Conservation (phyloP, 495 filamentous ascomycete species). For the Aspergillus carlsbadensis region DNA sequence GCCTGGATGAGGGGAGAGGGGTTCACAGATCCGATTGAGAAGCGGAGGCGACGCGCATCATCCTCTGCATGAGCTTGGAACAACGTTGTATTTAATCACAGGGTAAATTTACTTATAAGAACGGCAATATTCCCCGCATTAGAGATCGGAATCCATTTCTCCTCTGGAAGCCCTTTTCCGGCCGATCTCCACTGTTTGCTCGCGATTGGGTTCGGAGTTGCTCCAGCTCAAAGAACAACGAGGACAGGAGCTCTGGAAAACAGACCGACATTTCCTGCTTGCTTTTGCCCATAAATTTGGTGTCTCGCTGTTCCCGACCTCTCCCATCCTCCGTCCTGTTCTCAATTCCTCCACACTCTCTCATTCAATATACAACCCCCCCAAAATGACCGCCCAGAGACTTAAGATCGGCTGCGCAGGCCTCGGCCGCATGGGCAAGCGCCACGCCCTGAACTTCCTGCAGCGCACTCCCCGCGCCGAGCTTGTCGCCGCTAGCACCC, state of each 20-base stretch:
- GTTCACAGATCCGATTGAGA: slow-evolving; percentile 48
- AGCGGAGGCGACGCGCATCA: slow-evolving; percentile 24
- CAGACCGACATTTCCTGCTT: slow-evolving; percentile 15
- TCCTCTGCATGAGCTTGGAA: not conserved
- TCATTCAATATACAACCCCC: not conserved
- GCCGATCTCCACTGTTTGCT: not conserved
- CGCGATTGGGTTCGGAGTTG: slow-evolving; percentile 6
- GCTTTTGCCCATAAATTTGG: not conserved
- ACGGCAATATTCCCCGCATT: slow-evolving; percentile 9
- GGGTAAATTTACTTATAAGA: not conserved
- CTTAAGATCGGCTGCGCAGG: slow-evolving; percentile 52
- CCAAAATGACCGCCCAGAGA: slow-evolving; percentile 43
- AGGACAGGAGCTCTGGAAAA: not conserved
- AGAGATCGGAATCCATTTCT: slow-evolving; percentile 8
- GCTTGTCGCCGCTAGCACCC: slow-evolving; percentile 52
- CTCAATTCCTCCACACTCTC: not conserved
- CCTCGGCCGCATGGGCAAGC: slow-evolving; percentile 59
- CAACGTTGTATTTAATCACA: not conserved
- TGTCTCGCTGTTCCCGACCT: not conserved
- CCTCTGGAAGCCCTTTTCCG: slow-evolving; percentile 22
- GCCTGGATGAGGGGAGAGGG: slow-evolving; percentile 73
- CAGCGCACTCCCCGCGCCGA: slow-evolving; percentile 51
- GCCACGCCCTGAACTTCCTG: slow-evolving; percentile 55
- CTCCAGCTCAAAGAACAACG: slow-evolving; percentile 4
- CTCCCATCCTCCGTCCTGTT: not conserved